phyloP scores from a whole-genome alignment of 2,329 filamentous ascomycete genomes.

The Pseudogymnoascus sp. region DNA sequence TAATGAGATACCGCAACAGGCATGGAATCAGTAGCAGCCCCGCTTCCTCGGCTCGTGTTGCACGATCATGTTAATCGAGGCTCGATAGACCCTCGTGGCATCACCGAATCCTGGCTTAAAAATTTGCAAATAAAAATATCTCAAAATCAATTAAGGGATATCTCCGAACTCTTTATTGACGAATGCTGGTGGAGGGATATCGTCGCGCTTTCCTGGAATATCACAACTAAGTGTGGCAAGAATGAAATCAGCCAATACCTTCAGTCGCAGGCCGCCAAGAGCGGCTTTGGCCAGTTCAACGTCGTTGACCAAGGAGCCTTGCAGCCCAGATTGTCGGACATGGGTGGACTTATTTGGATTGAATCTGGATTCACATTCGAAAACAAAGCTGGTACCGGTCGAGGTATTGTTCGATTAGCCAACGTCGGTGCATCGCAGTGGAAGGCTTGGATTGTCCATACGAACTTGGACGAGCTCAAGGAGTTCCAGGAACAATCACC shows the following conservation, averaged over 20 bases:
- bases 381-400: slow-evolving; percentile 42
- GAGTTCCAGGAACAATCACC: slow-evolving; percentile 40
- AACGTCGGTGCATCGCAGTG: slow-evolving; percentile 30
- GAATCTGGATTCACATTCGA: slow-evolving; percentile 33
- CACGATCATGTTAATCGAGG: neutral
- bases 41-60: neutral
- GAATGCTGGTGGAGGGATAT: neutral
- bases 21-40: neutral
- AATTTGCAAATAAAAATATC: neutral
- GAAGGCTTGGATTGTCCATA: slow-evolving; percentile 57
- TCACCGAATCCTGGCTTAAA: neutral
- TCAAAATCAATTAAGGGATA: neutral
- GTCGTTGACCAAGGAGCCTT: neutral
- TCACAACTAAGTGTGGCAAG: neutral
- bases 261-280: neutral
- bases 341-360: neutral
- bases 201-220: neutral
- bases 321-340: neutral
- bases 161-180: neutral
- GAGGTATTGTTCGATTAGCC: slow-evolving; percentile 43
- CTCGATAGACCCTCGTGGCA: neutral
- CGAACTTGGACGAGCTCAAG: slow-evolving; percentile 44
- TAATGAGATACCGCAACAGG: neutral
- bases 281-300: neutral
- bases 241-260: neutral